Conservation (phyloP, 2,329 filamentous ascomycete genomes). For the Domatiomyces catenatus region DNA sequence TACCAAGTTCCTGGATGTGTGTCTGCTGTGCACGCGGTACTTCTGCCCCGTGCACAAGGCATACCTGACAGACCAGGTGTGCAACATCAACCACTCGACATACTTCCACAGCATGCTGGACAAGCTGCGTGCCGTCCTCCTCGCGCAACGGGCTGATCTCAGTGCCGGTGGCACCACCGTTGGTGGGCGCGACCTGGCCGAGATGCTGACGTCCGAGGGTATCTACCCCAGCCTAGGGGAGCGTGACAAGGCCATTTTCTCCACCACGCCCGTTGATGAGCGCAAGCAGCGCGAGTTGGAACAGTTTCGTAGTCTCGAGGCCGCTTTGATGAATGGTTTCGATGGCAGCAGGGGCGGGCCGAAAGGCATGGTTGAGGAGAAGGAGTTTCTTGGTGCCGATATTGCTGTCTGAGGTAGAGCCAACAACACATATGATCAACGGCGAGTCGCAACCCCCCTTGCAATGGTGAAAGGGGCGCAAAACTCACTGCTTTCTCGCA, state of each 20-base stretch:
- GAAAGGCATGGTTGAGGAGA: slow-evolving; percentile 13
- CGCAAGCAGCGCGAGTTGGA: slow-evolving; percentile 15
- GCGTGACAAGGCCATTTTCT: slow-evolving; percentile 18
- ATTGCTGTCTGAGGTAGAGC: slow-evolving; percentile 11
- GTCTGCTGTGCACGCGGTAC: slow-evolving; percentile 14
- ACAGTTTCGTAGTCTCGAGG: slow-evolving; percentile 15
- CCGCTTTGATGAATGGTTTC: slow-evolving; percentile 7
- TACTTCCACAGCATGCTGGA: slow-evolving; percentile 16
- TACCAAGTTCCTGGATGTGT: slow-evolving; percentile 16
- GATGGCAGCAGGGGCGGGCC: slow-evolving; percentile 2
- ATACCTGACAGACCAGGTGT: slow-evolving; percentile 11
- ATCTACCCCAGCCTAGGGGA: slow-evolving; percentile 17
- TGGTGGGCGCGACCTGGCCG: slow-evolving; percentile 9
- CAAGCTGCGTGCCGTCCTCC: slow-evolving; percentile 10
- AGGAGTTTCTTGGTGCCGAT: slow-evolving; percentile 14
- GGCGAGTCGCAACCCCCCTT: neutral
- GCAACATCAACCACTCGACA: slow-evolving; percentile 17
- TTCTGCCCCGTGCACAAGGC: slow-evolving; percentile 17
- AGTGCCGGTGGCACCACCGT: slow-evolving; percentile 1
- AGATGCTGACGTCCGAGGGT: slow-evolving; percentile 14
- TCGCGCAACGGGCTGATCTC: slow-evolving; percentile 5
- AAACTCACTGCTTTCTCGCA: neutral
- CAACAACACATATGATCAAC: neutral
- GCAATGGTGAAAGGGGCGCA: neutral
- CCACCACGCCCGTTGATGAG: slow-evolving; percentile 14